Evolutionary conservation across 176 grass and related monocot genomes (phyloP), one percentile per base, ranked within the genome.

Genomic region (Eragrostis curvula): DNA sequence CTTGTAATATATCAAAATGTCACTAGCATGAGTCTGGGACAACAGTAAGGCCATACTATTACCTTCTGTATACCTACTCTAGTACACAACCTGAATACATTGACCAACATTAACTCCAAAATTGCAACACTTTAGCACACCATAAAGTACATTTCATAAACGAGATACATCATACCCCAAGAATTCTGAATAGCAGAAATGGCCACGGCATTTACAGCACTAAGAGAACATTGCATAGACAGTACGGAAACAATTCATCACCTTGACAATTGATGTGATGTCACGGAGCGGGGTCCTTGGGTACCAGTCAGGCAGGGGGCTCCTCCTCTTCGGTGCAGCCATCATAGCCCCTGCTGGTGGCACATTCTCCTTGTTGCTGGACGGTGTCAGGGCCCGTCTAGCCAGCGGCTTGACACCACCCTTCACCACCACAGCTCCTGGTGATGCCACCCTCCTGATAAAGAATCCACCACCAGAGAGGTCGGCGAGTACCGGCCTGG

Each of bases 291-390:
- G 93, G 18, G 78, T 88, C 77, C 93, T 86, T 0, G 79, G 90
- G 73, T 92, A 95, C 93, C 93, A 95, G 28, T 90, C 82, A 0
- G 90, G 90, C 5, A 95, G 81, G 45, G 82, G 85, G 82, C 87
- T 95, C 79, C 69, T 95, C 82, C 85, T 80, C 82, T 86, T 84
- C 20, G 79, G 79, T 65, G 74, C 42, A 71, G 14, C 18, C 69
- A n/a, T n/a, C 58, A 58, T 23, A 51, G 64, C 70, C 61, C 87
- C 75, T 17, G 25, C 74, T 12, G 87, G 75, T 36, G 70, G 67
- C 23, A 87, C 57, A 52, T 88, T 90, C 70, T 78, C 87, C 85
- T 91, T 94, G 68, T 82, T 90, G 56, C 46, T 80, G 6, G 59
- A 69, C 1, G 68, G 46, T 53, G 65, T 21, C 11, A 23, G n/a